These are phyloP conservation scores for Pyrus hybrid DNA, from an alignment of 331 rosid species.

Conservation along the genomic window DNA sequence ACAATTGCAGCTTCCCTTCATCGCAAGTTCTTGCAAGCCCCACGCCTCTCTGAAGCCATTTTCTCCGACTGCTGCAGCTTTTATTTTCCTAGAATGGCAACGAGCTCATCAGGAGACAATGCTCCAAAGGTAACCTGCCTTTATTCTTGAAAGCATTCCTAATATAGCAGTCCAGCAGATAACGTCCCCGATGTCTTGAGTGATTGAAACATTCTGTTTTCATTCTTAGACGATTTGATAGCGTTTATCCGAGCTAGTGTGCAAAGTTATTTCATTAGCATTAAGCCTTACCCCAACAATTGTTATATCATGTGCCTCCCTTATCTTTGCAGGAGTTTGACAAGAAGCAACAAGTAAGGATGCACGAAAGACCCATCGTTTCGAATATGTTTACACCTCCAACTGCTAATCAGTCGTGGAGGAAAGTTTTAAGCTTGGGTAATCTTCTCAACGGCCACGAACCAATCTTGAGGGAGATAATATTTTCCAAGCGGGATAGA, in stretches of 20 bases:
- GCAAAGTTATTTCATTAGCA: too few relatives aligned
- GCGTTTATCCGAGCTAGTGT: background rate
- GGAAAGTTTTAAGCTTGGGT: slow-evolving; percentile 95
- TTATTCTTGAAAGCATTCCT: too few relatives aligned
- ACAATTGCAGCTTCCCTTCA: slow-evolving; percentile 80
- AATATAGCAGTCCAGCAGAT: too few relatives aligned
- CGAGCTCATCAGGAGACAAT: slow-evolving; percentile 27
- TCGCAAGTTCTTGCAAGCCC: slow-evolving; percentile 69
- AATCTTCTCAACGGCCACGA: slow-evolving; percentile 95
- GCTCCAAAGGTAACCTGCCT: slow-evolving; percentile 36
- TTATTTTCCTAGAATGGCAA: slow-evolving; percentile 60
- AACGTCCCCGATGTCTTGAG: too few relatives aligned
- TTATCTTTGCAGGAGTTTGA: slow-evolving; percentile 53
- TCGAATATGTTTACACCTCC: slow-evolving; percentile 81
- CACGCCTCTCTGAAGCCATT: slow-evolving; percentile 65
- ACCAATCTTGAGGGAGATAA: slow-evolving; percentile 75
- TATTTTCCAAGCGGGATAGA: slow-evolving; percentile 61
- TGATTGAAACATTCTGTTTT: background rate
- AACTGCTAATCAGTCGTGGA: slow-evolving; percentile 89
- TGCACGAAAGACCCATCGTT: slow-evolving; percentile 55
- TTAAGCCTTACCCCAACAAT: too few relatives aligned
- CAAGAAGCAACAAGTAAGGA: slow-evolving; percentile 49
- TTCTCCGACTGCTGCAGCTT: slow-evolving; percentile 61
- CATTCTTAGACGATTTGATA: background rate
- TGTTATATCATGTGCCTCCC: slow-evolving; percentile 3